These are phyloP conservation scores for Fonsecaea nubica DNA, from an alignment of 2,329 filamentous ascomycete species.

Conservation along the genomic window DNA sequence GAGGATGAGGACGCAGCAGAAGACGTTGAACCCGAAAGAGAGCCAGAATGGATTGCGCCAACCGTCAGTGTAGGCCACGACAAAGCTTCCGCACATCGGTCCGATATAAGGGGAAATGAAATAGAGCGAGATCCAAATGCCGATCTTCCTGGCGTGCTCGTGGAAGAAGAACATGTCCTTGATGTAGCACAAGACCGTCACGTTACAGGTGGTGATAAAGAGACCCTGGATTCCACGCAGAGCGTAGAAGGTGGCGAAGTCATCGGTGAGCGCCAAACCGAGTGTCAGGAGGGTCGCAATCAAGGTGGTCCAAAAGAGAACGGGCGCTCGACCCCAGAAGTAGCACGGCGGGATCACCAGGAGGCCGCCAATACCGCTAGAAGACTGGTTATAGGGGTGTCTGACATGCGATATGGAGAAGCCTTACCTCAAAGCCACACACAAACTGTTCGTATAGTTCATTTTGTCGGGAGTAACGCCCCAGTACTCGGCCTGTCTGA, in stretches of 20 bases:
- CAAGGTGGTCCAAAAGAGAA: constrained; percentile 47
- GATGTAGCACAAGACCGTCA: constrained; percentile 51
- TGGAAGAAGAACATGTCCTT: constrained; percentile 52
- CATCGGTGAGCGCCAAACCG: constrained; percentile 46
- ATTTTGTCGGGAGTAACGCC: constrained; percentile 46
- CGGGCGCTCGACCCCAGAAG: constrained; percentile 52
- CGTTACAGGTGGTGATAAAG: constrained; percentile 50
- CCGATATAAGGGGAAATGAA: constrained; percentile 4
- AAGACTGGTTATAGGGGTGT: neutral
- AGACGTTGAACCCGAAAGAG: neutral
- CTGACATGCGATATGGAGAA: neutral
- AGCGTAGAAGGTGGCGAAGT: constrained; percentile 49
- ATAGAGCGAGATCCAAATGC: constrained; percentile 5
- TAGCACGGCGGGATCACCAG: constrained; percentile 48
- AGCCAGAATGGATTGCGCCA: constrained; percentile 3
- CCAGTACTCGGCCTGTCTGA: constrained; percentile 48
- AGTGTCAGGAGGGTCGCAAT: constrained; percentile 44
- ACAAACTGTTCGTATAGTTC: constrained; percentile 48
- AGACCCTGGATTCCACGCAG: constrained; percentile 52
- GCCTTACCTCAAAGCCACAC: constrained; percentile 48
- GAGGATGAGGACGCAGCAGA: neutral
- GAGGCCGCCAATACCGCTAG: constrained; percentile 47
- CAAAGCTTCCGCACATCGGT: neutral
- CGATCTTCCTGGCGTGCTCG: constrained; percentile 48
- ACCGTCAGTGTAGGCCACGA: neutral